Percentiles rank a stretch among this genome's conserved stretches.
Evolutionary conservation across 495 filamentous ascomycete genomes (phyloP).

Genomic region (Rusavskia elegans): DNA sequence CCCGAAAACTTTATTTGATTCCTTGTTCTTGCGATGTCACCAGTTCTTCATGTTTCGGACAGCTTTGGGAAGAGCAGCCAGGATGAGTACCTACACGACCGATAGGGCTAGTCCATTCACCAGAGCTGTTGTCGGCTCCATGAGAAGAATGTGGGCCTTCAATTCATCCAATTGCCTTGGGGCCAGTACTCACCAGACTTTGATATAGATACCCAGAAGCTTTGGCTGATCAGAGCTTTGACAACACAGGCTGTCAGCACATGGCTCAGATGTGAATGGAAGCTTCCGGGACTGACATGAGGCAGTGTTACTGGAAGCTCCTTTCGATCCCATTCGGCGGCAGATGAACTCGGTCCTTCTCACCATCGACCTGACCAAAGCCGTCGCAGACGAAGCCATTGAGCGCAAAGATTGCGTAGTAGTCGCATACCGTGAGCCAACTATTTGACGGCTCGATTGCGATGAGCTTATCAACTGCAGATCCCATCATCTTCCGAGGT

Average conservation of each 20-base stretch:
- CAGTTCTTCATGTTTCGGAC: slow-evolving; percentile 8
- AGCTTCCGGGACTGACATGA: background rate
- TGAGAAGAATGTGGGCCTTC: slow-evolving; percentile 60
- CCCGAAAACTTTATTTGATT: background rate
- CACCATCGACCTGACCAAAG: slow-evolving; percentile 77
- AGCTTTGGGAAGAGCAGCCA: slow-evolving; percentile 3
- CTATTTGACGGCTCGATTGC: background rate
- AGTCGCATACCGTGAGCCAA: slow-evolving; percentile 66
- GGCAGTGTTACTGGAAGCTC: slow-evolving; percentile 62
- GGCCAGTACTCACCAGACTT: slow-evolving; percentile 2
- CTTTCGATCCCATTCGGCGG: slow-evolving; percentile 37
- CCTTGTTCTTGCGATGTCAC: background rate
- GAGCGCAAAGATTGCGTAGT: slow-evolving; percentile 56
- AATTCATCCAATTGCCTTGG: background rate
- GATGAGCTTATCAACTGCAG: slow-evolving; percentile 25
- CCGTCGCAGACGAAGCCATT: slow-evolving; percentile 88
- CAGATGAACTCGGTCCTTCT: slow-evolving; percentile 67
- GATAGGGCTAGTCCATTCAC: slow-evolving; percentile 49
- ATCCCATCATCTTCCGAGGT: slow-evolving; percentile 89
- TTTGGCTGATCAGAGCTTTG: slow-evolving; percentile 79
- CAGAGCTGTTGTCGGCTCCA: slow-evolving; percentile 58
- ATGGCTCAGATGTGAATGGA: background rate
- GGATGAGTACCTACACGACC: slow-evolving; percentile 17
- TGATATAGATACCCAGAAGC: slow-evolving; percentile 64
- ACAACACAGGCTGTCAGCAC: slow-evolving; percentile 71